Percentiles rank a stretch among this genome's conserved stretches.
Evolutionary conservation across 257 asterid species (phyloP).

Genomic region (Nicotiana knightiana): DNA sequence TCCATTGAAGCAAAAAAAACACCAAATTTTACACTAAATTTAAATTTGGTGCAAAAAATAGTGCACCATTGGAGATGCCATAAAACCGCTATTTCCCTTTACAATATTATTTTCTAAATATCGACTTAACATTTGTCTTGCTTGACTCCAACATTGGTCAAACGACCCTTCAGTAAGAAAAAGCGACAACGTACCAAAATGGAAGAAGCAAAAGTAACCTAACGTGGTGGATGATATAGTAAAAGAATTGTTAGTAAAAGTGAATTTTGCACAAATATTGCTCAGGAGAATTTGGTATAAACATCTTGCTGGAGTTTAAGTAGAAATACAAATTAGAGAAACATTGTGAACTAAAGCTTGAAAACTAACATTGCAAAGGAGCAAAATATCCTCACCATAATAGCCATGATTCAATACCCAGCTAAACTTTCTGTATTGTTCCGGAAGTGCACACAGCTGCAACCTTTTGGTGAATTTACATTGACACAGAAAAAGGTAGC

Average conservation of each 20-base stretch:
- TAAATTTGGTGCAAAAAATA: too few relatives aligned
- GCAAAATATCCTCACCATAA: background rate
- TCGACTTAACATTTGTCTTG: too few relatives aligned
- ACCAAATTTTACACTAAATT: too few relatives aligned
- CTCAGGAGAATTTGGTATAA: background rate
- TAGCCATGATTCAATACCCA: background rate
- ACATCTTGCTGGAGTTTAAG: background rate
- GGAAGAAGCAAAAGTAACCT: background rate
- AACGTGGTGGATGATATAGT: background rate
- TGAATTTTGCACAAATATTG: background rate
- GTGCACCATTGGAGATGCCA: too few relatives aligned
- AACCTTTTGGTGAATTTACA: background rate
- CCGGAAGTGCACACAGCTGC: background rate
- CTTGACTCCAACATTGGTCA: background rate
- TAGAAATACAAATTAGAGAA: background rate
- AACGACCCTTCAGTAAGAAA: background rate
- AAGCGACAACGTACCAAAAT: background rate
- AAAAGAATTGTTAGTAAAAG: too few relatives aligned
- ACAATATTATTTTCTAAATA: background rate
- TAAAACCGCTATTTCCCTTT: too few relatives aligned
- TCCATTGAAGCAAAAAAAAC: too few relatives aligned
- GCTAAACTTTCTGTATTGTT: background rate
- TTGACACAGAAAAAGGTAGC: background rate
- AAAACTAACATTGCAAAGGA: background rate
- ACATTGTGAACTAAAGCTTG: background rate